Conservation (phyloP, 225 moss, liverwort and hornwort genomes). For the Anthoceros angustus region DNA sequence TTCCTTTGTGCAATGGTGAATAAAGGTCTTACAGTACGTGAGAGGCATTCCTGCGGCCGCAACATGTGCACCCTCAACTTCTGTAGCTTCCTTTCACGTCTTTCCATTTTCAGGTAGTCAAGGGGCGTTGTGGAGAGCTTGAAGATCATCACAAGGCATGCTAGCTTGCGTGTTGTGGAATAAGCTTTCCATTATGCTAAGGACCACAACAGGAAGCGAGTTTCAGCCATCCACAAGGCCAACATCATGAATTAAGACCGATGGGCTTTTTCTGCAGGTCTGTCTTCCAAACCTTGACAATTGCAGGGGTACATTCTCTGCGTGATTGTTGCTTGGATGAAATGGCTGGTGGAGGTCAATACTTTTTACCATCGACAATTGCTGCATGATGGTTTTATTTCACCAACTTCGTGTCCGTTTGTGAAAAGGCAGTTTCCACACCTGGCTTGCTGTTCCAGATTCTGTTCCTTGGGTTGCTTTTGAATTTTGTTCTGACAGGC, state of each 20-base stretch:
- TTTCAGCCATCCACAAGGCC: slow-evolving; percentile 91
- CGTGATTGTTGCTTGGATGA: too few species aligned
- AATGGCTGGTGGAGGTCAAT: too few species aligned
- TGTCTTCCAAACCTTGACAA: background rate
- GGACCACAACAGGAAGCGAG: slow-evolving; percentile 69
- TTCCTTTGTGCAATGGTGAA: too few species aligned
- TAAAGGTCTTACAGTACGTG: too few species aligned
- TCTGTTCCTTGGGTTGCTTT: background rate
- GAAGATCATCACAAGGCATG: slow-evolving; percentile 87
- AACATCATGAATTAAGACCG: slow-evolving; percentile 98
- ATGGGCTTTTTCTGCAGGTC: slow-evolving; percentile 90
- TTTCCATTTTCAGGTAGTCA: slow-evolving; percentile 52
- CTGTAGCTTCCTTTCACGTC: background rate
- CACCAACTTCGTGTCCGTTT: background rate
- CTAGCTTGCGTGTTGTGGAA: slow-evolving; percentile 77
- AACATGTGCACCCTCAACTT: background rate
- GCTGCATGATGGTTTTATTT: slow-evolving; percentile 98
- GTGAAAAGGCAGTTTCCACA: background rate
- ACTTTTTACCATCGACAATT: slow-evolving; percentile 96
- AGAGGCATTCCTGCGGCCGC: too few species aligned
- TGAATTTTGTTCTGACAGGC: background rate
- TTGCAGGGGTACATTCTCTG: too few species aligned
- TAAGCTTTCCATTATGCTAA: slow-evolving; percentile 82
- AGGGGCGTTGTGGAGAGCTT: slow-evolving; percentile 87
- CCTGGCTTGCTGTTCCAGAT: slow-evolving; percentile 1